These are phyloP conservation scores for Fusarium sp. DNA, from an alignment of 2,329 filamentous ascomycete species.

Conservation along the genomic window DNA sequence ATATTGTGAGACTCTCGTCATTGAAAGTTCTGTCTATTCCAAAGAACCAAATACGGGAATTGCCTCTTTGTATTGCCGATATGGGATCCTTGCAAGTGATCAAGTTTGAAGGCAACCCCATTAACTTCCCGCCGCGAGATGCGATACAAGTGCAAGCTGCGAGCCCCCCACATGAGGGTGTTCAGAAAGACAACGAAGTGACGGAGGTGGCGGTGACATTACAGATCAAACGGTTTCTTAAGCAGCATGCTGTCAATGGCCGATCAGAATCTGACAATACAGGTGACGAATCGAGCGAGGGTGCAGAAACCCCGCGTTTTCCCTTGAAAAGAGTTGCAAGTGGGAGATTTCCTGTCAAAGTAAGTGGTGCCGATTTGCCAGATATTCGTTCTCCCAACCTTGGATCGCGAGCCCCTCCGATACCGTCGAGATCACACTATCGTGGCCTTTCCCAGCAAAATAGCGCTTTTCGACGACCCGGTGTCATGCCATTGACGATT, in stretches of 20 bases:
- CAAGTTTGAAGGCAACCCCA: slow-evolving; percentile 89
- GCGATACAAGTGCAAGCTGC: slow-evolving; percentile 70
- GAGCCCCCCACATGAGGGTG: slow-evolving; percentile 67
- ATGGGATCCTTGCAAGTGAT: slow-evolving; percentile 91
- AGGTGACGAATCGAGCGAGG: slow-evolving; percentile 76
- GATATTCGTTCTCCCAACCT: slow-evolving; percentile 76
- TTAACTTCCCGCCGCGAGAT: slow-evolving; percentile 81
- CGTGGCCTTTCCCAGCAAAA: slow-evolving; percentile 79
- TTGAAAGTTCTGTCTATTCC: slow-evolving; percentile 90
- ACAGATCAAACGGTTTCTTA: slow-evolving; percentile 72
- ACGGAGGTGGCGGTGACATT: slow-evolving; percentile 70
- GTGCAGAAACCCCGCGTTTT: slow-evolving; percentile 82
- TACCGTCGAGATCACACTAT: slow-evolving; percentile 82
- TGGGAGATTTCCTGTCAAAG: slow-evolving; percentile 76
- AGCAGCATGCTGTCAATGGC: slow-evolving; percentile 64
- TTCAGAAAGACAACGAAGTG: slow-evolving; percentile 70
- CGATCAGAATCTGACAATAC: slow-evolving; percentile 67
- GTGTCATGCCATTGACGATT: slow-evolving; percentile 77
- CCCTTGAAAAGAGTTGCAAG: slow-evolving; percentile 72
- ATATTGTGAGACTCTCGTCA: slow-evolving; percentile 83
- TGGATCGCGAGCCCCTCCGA: slow-evolving; percentile 74
- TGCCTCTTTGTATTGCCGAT: slow-evolving; percentile 86
- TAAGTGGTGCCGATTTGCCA: slow-evolving; percentile 77
- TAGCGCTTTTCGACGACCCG: slow-evolving; percentile 73
- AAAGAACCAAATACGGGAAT: slow-evolving; percentile 85